phyloP scores from a whole-genome alignment of 345 rosid species.

The Heritiera fomes region DNA sequence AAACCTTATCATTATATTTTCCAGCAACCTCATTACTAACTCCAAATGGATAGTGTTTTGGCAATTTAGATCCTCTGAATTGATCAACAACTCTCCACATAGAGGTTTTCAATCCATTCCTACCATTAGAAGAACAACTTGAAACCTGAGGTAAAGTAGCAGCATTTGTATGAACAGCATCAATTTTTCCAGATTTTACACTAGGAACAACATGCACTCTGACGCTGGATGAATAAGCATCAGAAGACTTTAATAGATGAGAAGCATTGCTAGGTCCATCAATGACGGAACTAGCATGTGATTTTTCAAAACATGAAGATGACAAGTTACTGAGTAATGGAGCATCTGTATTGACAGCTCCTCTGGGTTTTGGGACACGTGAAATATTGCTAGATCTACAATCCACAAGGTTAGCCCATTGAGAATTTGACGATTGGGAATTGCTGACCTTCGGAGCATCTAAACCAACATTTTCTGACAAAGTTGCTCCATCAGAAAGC shows the following conservation, averaged over 20 bases:
- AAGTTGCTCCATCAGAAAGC: slow-evolving; percentile 27
- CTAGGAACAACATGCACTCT: slow-evolving; percentile 35
- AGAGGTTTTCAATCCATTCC: slow-evolving; percentile 59
- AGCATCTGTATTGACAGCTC: slow-evolving; percentile 24
- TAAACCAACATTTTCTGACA: slow-evolving; percentile 26
- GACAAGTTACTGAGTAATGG: slow-evolving; percentile 22
- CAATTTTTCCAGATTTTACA: slow-evolving; percentile 38
- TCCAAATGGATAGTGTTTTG: slow-evolving; percentile 26
- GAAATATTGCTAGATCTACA: slow-evolving; percentile 19
- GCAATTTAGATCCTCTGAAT: slow-evolving; percentile 54
- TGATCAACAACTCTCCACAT: slow-evolving; percentile 66
- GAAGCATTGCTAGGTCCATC: slow-evolving; percentile 29
- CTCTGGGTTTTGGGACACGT: slow-evolving; percentile 23
- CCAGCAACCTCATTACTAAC: slow-evolving; percentile 47
- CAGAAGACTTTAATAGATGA: slow-evolving; percentile 36
- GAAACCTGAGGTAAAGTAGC: slow-evolving; percentile 29
- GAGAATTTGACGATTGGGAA: slow-evolving; percentile 30
- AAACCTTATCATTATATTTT: slow-evolving; percentile 67
- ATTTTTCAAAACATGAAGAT: slow-evolving; percentile 31
- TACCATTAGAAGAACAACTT: slow-evolving; percentile 39
- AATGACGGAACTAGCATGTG: slow-evolving; percentile 28
- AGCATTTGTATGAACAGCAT: slow-evolving; percentile 34
- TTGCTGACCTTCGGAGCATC: slow-evolving; percentile 23
- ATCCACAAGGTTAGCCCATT: slow-evolving; percentile 19
- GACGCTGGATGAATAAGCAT: slow-evolving; percentile 32